A percentile compares a stretch with the other conserved stretches of the same genome.
These are phyloP conservation scores for Paracamarosporium sp. DNA, from an alignment of 2,329 filamentous ascomycete species.

Conservation along the genomic window DNA sequence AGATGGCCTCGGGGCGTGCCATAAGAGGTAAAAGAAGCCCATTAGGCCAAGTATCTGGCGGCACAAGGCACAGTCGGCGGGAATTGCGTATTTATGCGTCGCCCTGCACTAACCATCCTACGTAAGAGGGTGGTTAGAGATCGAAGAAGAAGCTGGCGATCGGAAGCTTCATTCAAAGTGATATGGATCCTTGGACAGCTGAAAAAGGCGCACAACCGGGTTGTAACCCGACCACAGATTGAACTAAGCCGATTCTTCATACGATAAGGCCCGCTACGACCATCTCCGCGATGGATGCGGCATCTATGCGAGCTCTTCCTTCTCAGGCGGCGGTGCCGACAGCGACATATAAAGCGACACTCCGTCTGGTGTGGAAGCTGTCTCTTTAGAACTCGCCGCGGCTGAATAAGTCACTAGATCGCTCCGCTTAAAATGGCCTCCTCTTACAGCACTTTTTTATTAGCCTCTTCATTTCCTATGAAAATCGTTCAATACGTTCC, in stretches of 20 bases:
- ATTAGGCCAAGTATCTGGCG: conserved; percentile 12
- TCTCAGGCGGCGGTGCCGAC: background rate
- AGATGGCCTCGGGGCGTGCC: conserved; percentile 9
- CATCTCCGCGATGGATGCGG: background rate
- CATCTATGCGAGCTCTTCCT: conserved; percentile 2
- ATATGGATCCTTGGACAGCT: conserved; percentile 15
- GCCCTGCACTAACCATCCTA: conserved; percentile 11
- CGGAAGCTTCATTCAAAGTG: conserved; percentile 14
- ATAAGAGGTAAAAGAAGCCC: conserved; percentile 14
- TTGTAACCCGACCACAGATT: conserved; percentile 10
- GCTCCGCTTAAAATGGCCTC: background rate
- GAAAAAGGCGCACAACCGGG: conserved; percentile 9
- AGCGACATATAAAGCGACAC: background rate
- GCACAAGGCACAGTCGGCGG: conserved; percentile 10
- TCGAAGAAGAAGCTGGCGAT: conserved; percentile 15
- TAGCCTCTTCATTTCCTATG: background rate
- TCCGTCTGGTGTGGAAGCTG: background rate
- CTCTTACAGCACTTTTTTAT: background rate
- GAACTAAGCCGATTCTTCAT: conserved; percentile 14
- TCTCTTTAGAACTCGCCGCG: background rate
- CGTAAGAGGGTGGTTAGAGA: conserved; percentile 12
- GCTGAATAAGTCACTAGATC: background rate
- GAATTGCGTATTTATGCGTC: conserved; percentile 1
- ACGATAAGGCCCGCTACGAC: background rate
- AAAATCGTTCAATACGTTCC: background rate